phyloP scores from a whole-genome alignment of 805 yeast genomes.

The Starmerella gropengiesseri region DNA sequence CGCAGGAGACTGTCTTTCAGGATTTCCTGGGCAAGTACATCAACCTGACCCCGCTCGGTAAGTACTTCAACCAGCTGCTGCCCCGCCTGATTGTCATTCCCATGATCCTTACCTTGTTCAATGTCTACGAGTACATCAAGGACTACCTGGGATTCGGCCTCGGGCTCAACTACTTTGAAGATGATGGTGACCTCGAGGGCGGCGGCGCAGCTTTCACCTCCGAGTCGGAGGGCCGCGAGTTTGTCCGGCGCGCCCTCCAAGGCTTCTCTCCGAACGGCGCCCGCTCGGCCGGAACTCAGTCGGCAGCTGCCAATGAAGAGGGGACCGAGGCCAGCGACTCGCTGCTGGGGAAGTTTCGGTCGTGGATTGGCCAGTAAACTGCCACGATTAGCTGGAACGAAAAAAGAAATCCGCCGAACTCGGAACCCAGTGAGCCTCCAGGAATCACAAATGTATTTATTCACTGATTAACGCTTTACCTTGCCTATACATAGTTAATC shows the following conservation, averaged over 20 bases:
- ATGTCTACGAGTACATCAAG: slow-evolving; percentile 55
- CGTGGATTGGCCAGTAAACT: neutral
- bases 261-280: slow-evolving; percentile 13
- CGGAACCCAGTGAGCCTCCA: too few species aligned
- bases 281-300: neutral
- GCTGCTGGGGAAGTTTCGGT: slow-evolving; percentile 2
- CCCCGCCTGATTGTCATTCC: slow-evolving; percentile 71
- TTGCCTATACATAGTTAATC: neutral
- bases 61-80: slow-evolving; percentile 57
- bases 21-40: slow-evolving; percentile 65
- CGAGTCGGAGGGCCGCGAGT: slow-evolving; percentile 30
- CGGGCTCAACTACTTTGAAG: slow-evolving; percentile 32
- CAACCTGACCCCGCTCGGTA: slow-evolving; percentile 63
- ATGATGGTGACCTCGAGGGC: slow-evolving; percentile 23
- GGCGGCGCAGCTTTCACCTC: slow-evolving; percentile 14
- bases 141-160: slow-evolving; percentile 32
- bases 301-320: neutral
- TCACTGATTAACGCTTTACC: neutral
- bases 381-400: too few species aligned
- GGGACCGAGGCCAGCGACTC: neutral
- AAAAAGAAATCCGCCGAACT: too few species aligned
- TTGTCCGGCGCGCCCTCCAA: slow-evolving; percentile 27
- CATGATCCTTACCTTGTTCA: slow-evolving; percentile 48
- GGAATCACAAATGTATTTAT: neutral
- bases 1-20: slow-evolving; percentile 48